A percentile compares a stretch with the other conserved stretches of the same genome.
These are phyloP conservation scores for Phialophora verrucosa DNA, from an alignment of 2,329 filamentous ascomycete genomes.

Conservation along the genomic window DNA sequence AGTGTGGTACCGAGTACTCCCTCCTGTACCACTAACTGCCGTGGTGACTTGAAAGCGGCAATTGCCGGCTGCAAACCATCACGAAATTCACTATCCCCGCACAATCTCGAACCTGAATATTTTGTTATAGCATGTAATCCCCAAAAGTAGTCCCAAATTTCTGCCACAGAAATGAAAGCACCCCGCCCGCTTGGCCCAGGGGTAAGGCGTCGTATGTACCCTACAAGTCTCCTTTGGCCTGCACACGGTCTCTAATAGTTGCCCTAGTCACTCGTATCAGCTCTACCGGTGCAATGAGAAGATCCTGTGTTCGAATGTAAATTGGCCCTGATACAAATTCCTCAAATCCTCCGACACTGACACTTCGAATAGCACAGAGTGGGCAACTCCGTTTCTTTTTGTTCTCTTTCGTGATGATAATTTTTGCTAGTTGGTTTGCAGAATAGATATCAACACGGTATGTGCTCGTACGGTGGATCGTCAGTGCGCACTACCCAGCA, in stretches of 20 bases:
- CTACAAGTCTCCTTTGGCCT: background rate
- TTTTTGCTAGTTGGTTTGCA: background rate
- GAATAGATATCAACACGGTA: background rate
- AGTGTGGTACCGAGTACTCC: background rate
- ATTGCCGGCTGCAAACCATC: background rate
- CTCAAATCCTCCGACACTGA: no score
- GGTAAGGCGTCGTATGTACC: constrained; percentile 36
- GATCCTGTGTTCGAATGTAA: constrained; percentile 1
- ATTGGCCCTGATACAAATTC: no score
- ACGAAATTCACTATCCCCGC: background rate
- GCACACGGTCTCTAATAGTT: background rate
- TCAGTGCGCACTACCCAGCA: background rate
- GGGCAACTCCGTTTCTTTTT: background rate
- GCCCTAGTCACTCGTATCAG: constrained; percentile 36
- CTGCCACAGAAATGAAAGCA: background rate
- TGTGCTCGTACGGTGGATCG: no score
- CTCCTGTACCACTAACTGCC: background rate
- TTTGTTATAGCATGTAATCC: background rate
- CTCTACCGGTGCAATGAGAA: constrained; percentile 1
- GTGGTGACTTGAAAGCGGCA: background rate
- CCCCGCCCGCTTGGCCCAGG: constrained; percentile 37
- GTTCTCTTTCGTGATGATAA: no score
- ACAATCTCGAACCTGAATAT: background rate
- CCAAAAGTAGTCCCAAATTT: constrained; percentile 19
- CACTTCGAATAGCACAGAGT: background rate